Conservation (phyloP, 2,329 filamentous ascomycete genomes). For the Botrytis deweyae region DNA sequence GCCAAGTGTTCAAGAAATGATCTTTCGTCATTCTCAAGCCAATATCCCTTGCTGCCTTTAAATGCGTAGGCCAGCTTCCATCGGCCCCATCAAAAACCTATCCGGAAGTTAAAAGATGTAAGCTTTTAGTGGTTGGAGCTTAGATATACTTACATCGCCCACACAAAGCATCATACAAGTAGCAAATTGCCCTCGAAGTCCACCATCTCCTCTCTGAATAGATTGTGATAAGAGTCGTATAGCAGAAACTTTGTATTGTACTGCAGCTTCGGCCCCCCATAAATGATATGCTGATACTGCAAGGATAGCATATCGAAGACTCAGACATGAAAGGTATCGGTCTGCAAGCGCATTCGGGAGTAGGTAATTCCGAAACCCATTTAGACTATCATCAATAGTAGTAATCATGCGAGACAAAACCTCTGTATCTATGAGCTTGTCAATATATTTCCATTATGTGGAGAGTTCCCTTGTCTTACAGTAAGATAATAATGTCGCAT, state of each 20-base stretch:
- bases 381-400: slow-evolving; percentile 48
- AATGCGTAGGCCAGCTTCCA: slow-evolving; percentile 47
- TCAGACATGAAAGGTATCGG: slow-evolving; percentile 35
- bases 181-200: slow-evolving; percentile 42
- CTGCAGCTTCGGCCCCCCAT: slow-evolving; percentile 43
- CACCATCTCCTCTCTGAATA: slow-evolving; percentile 31
- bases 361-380: slow-evolving; percentile 48
- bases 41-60: slow-evolving; percentile 41
- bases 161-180: slow-evolving; percentile 53
- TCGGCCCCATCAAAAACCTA: slow-evolving; percentile 48
- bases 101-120: not conserved
- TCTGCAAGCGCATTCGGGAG: slow-evolving; percentile 47
- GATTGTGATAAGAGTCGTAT: slow-evolving; percentile 44
- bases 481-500: slow-evolving; percentile 33
- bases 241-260: slow-evolving; percentile 46
- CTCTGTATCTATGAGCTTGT: slow-evolving; percentile 12
- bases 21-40: slow-evolving; percentile 32
- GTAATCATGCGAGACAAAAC: slow-evolving; percentile 41
- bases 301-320: slow-evolving; percentile 47
- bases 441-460: not conserved
- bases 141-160: slow-evolving; percentile 43
- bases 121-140: not conserved
- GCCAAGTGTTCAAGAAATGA: slow-evolving; percentile 48
- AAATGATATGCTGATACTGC: slow-evolving; percentile 47
- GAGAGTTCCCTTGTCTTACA: slow-evolving; percentile 3